Percentiles rank a stretch among this genome's conserved stretches.
Evolutionary conservation across 768 basidiomycete species (phyloP).

Genomic region (Hysterangium stoloniferum): DNA sequence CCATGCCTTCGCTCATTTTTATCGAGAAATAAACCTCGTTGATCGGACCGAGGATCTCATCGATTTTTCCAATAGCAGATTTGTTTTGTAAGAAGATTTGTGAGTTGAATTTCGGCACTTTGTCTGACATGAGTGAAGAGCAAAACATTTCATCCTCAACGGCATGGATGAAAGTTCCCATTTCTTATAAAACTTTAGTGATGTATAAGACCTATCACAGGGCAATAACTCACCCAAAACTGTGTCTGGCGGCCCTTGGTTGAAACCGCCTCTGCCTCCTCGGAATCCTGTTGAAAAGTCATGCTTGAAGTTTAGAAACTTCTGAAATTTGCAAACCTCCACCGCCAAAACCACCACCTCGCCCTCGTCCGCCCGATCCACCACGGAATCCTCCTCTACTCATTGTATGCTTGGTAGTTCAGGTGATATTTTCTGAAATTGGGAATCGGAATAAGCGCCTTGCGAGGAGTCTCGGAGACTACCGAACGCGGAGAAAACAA

Average conservation of each 20-base stretch:
- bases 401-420: neutral
- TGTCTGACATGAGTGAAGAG: slow-evolving; percentile 72
- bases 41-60: slow-evolving; percentile 98
- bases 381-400: slow-evolving; percentile 19
- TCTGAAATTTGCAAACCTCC: slow-evolving; percentile 5
- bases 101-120: slow-evolving; percentile 98
- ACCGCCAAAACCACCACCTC: slow-evolving; percentile 27
- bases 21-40: slow-evolving; percentile 98
- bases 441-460: slow-evolving; percentile 4
- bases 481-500: neutral
- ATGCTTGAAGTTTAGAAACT: neutral
- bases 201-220: slow-evolving; percentile 5
- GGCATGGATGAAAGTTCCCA: slow-evolving; percentile 88
- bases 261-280: slow-evolving; percentile 61
- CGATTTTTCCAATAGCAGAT: slow-evolving; percentile 91
- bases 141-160: slow-evolving; percentile 99
- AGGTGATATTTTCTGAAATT: neutral
- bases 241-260: slow-evolving; percentile 72
- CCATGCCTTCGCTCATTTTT: slow-evolving; percentile 95
- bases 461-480: neutral
- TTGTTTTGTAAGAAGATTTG: slow-evolving; percentile 98
- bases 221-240: slow-evolving; percentile 51
- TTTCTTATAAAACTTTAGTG: slow-evolving; percentile 44
- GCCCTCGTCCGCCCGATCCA: slow-evolving; percentile 47
- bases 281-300: slow-evolving; percentile 36